Evolutionary conservation across 805 yeast genomes (phyloP), one percentile per base, ranked within the genome.

Genomic region (Komagataella mondaviorum): DNA sequence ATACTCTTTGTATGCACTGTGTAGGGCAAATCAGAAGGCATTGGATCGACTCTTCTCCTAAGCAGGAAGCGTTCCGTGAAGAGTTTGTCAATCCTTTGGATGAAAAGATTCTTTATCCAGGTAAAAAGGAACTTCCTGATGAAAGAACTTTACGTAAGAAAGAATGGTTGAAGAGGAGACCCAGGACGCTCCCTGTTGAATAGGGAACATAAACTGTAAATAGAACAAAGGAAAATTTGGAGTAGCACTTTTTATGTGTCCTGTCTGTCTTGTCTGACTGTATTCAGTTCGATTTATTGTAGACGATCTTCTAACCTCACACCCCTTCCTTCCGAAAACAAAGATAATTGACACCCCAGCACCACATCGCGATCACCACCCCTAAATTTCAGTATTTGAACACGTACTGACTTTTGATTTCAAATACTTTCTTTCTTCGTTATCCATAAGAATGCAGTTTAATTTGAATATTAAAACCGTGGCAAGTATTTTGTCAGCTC

Each of bases 1-100:
- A 93, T 66, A 81, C 89, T 52, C 73, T 91, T 59, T 91, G 99
- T 69, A 88, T 88, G 95, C 78, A 85, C 61, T 91, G 99, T 70
- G 90, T 88, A 53, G 79, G 76, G 36, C 89, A 89, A 63, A 85
- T 93, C 61, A 83, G 80, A 64, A 71, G 76, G 52, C 72, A 84
- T 47, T 88, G 96, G 87, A 71, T 73, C 17, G 59, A 63, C 49
- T 63, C 59, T 24, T 65, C 52, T 4, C 59, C 56, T 55, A 56
- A 52, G 51, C 61, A 55, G 44, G 60, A 55, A 56, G 8, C 6
- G 3, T 71, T 58, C 59, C 62, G 57, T 51, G 72, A 69, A 54
- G 73, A 77, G 57, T 72, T 78, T 61, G 57, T 58, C 48, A 79
- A 81, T 56, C 76, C 80, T 17, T 63, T 75, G 17, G 95, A 86